Percentiles rank a stretch among this genome's conserved stretches.
Conservation (phyloP, 2,329 filamentous ascomycete genomes). For the Aureobasidium sp. region DNA sequence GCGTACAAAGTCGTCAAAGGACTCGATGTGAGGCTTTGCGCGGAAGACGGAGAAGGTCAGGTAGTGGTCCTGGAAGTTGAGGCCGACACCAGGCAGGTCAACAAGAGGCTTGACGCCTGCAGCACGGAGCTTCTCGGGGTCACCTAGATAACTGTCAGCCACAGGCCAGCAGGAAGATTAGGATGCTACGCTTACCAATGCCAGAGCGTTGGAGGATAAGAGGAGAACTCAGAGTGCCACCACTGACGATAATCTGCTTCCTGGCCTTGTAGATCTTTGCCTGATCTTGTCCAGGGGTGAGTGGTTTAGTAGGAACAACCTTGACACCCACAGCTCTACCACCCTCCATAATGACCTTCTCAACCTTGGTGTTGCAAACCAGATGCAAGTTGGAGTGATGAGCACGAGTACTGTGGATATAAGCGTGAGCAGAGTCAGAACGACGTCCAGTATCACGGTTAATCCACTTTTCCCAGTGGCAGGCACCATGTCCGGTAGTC, state of each 20-base stretch:
- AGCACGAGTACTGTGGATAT: constrained; percentile 68
- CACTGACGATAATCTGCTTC: constrained; percentile 67
- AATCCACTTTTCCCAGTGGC: constrained; percentile 84
- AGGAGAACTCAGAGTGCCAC: constrained; percentile 66
- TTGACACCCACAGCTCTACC: constrained; percentile 65
- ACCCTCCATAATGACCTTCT: constrained; percentile 68
- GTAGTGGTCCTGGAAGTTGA: constrained; percentile 73
- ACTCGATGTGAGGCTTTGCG: constrained; percentile 68
- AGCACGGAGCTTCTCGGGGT: constrained; percentile 62
- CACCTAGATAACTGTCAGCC: constrained; percentile 33
- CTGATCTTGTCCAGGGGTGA: constrained; percentile 47
- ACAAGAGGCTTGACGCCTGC: constrained; percentile 63
- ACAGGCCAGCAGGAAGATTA: neutral
- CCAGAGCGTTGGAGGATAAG: constrained; percentile 70
- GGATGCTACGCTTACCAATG: constrained; percentile 38
- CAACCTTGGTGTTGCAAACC: constrained; percentile 68
- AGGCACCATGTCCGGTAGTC: constrained; percentile 61
- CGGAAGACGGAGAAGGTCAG: constrained; percentile 64
- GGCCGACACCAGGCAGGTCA: constrained; percentile 64
- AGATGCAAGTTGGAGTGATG: constrained; percentile 65
- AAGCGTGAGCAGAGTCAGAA: constrained; percentile 70
- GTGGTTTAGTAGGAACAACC: constrained; percentile 63
- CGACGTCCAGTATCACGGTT: constrained; percentile 64
- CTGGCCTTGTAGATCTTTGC: constrained; percentile 58
- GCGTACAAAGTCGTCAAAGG: constrained; percentile 72